Conservation (phyloP, 768 basidiomycete species). For the Kwoniella bestiolae region DNA sequence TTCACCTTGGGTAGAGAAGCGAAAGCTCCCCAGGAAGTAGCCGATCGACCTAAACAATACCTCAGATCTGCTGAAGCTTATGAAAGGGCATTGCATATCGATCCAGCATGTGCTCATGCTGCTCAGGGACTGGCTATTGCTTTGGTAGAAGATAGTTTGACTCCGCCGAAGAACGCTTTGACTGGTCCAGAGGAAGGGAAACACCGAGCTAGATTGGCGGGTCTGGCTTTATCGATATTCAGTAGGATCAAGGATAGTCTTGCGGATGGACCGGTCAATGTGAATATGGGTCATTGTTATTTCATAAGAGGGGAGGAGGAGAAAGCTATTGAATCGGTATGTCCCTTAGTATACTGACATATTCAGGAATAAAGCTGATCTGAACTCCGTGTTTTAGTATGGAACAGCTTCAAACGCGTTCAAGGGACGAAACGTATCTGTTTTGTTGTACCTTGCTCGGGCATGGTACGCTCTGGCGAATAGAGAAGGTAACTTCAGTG, state of each 20-base stretch:
- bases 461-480: conserved; percentile 94
- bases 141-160: conserved; percentile 87
- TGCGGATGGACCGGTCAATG: conserved; percentile 80
- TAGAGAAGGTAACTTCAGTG: conserved; percentile 78
- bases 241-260: conserved; percentile 87
- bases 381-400: conserved; percentile 64
- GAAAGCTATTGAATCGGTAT: conserved; percentile 90
- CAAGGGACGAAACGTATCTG: conserved; percentile 71
- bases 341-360: conserved; percentile 25
- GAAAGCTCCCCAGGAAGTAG: conserved; percentile 61
- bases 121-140: conserved; percentile 95
- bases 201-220: conserved; percentile 67
- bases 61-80: conserved; percentile 85
- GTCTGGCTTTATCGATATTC: conserved; percentile 87
- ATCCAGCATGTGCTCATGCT: conserved; percentile 85
- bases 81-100: conserved; percentile 83
- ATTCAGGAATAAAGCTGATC: neutral
- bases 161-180: conserved; percentile 64
- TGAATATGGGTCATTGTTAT: conserved; percentile 97
- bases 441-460: conserved; percentile 82
- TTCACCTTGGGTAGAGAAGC: conserved; percentile 88
- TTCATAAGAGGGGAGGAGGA: conserved; percentile 93
- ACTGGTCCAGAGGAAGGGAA: conserved; percentile 66
- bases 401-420: conserved; percentile 86
- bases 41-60: conserved; percentile 78